Percentiles rank a stretch among this genome's conserved stretches.
Conservation (phyloP, 1,284 basidiomycete species). For the Fistulina hepatica region DNA sequence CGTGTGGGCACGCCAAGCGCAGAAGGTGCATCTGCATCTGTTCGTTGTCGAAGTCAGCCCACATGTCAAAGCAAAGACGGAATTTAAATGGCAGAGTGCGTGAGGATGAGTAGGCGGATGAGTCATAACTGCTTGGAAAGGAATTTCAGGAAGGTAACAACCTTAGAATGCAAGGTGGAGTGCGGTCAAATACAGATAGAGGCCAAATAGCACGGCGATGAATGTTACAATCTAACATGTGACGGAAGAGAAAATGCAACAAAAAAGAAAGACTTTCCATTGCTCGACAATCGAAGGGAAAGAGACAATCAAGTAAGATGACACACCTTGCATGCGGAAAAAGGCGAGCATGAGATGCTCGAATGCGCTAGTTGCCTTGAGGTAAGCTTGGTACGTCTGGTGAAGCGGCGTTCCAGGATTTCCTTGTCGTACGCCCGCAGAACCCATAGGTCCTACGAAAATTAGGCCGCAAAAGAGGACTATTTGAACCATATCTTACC, state of each 20-base stretch:
- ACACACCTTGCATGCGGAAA: constrained; percentile 66
- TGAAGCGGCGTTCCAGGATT: too few species aligned
- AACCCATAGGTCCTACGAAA: constrained; percentile 2
- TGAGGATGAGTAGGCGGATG: too few species aligned
- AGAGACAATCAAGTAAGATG: constrained; percentile 9
- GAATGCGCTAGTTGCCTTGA: constrained; percentile 71
- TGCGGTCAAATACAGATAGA: too few species aligned
- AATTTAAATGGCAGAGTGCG: too few species aligned
- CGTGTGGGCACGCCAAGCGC: constrained; percentile 62
- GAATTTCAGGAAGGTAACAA: too few species aligned
- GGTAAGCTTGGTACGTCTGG: constrained; percentile 74
- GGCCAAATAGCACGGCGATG: too few species aligned
- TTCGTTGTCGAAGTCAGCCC: too few species aligned
- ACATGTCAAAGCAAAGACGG: too few species aligned
- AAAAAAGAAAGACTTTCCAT: constrained; percentile 13
- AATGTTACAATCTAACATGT: too few species aligned
- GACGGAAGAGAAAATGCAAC: constrained; percentile 24
- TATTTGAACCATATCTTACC: constrained; percentile 19
- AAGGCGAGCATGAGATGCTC: constrained; percentile 83
- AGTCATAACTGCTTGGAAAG: too few species aligned
- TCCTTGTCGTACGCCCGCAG: too few species aligned
- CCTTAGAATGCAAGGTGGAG: too few species aligned
- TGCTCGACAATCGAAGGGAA: constrained; percentile 8
- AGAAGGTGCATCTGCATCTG: constrained; percentile 38
- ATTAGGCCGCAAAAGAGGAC: not conserved